These are phyloP conservation scores for Pochonia chlamydosporia DNA, from an alignment of 2,329 filamentous ascomycete species.

Conservation along the genomic window DNA sequence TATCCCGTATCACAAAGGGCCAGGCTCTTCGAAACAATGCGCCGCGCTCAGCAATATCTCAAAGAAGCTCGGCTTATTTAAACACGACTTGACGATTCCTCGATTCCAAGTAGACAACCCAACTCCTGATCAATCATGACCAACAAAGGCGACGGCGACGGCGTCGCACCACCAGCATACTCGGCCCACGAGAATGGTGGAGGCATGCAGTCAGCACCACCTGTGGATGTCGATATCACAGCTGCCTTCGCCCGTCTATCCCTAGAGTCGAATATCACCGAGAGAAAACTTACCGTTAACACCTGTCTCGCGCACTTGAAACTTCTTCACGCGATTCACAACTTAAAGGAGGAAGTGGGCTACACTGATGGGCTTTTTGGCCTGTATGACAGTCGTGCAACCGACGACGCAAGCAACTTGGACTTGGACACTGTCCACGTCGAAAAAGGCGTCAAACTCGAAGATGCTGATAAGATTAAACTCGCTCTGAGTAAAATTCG, in stretches of 20 bases:
- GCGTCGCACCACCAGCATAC: not conserved
- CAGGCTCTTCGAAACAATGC: too few species aligned
- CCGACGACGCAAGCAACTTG: constrained; percentile 7
- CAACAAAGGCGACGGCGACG: not conserved
- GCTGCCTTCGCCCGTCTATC: not conserved
- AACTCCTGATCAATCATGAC: too few species aligned
- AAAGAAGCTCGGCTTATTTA: too few species aligned
- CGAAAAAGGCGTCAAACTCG: constrained; percentile 14
- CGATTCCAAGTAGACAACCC: too few species aligned
- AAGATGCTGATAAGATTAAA: constrained; percentile 22
- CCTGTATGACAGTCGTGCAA: constrained; percentile 44
- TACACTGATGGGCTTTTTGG: constrained; percentile 63
- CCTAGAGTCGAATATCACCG: not conserved
- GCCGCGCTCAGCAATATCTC: too few species aligned
- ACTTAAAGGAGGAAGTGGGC: constrained; percentile 60
- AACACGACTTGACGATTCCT: too few species aligned
- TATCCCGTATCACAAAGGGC: too few species aligned
- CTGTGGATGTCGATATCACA: not conserved
- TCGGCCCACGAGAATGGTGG: not conserved
- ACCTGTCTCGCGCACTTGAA: constrained; percentile 70
- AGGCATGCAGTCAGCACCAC: not conserved
- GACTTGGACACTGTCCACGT: constrained; percentile 4
- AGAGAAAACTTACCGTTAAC: constrained; percentile 22
- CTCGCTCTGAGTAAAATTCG: constrained; percentile 45
- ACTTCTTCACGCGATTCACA: constrained; percentile 61